Evolutionary conservation across 345 rosid species (phyloP).

Genomic region (Carallia pectinifolia): DNA sequence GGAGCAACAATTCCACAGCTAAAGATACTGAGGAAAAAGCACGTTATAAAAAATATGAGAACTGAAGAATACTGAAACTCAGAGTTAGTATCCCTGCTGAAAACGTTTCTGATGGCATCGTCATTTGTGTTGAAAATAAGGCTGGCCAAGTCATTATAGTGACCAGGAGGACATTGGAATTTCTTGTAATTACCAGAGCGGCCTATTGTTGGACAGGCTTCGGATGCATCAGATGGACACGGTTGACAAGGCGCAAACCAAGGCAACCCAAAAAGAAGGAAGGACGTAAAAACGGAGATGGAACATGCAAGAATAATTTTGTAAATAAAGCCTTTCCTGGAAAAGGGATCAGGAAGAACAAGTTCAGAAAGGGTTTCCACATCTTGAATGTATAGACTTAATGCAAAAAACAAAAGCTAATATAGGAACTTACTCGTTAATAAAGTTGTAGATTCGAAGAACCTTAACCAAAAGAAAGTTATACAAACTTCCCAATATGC

Average conservation of each 20-base stretch:
- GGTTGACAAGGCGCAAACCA: slow-evolving; percentile 79
- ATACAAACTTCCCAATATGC: slow-evolving; percentile 76
- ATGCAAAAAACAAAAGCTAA: slow-evolving; percentile 9
- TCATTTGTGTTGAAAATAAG: slow-evolving; percentile 93
- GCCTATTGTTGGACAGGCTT: slow-evolving; percentile 90
- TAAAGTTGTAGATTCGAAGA: slow-evolving; percentile 60
- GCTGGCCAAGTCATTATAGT: slow-evolving; percentile 93
- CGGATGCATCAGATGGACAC: slow-evolving; percentile 66
- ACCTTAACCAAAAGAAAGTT: slow-evolving; percentile 70
- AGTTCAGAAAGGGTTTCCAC: slow-evolving; percentile 11
- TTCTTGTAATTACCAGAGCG: slow-evolving; percentile 94
- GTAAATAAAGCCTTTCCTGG: slow-evolving; percentile 63
- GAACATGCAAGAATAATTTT: slow-evolving; percentile 62
- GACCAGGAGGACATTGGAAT: slow-evolving; percentile 76
- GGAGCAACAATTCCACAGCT: slow-evolving; percentile 94
- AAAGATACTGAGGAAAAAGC: slow-evolving; percentile 70
- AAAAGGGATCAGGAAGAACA: slow-evolving; percentile 19
- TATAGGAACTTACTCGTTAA: slow-evolving; percentile 66
- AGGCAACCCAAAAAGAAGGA: slow-evolving; percentile 89
- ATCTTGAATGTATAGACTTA: neutral
- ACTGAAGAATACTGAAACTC: slow-evolving; percentile 73
- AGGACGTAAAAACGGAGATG: slow-evolving; percentile 76
- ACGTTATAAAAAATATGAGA: slow-evolving; percentile 66
- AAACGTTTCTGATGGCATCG: slow-evolving; percentile 84
- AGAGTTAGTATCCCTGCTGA: slow-evolving; percentile 72